Base-by-base conservation (phyloP, 2,329 filamentous ascomycete genomes). In the Plectosphaerella plurivora region DNA sequence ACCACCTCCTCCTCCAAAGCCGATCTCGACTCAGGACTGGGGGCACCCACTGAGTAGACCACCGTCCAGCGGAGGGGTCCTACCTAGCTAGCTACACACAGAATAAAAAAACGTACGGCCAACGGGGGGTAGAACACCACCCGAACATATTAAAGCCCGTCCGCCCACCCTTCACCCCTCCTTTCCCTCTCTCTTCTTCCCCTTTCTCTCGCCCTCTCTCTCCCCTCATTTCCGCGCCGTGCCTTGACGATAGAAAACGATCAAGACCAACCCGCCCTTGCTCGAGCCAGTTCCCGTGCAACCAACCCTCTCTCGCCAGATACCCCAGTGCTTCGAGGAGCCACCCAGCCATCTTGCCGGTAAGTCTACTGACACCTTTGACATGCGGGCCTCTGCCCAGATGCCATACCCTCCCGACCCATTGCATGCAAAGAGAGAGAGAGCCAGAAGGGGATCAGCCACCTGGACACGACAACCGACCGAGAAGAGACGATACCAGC, bases 201-300 rank as follows among this genome's bases (percentile, higher is more conserved):
- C 55, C 54, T 56, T 50, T 60, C 57, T 57, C 60, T 58, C 59
- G 56, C 59, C 59, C 57, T 57, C 59, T 53, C 54, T 49, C 57
- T 57, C 56, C 55, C 55, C 50, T 55, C 35, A 25, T 51, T 45
- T 46, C 22, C 47, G 37, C 47, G 47, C 45, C n/a, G 47, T 25
- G 47, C 47, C 37, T 20, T 37, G 18, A 41, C 33, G 45, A 47
- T 41, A 41, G 47, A 49, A 39, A 20, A 44, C 16, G 41, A 44
- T 18, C 41, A 44, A 44, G n/a, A 18, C n/a, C 41, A 6, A 9
- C 18, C 41, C n/a, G 18, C n/a, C n/a, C 41, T 20, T 44, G n/a
- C 41, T 41, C 37, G 46, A 48, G 46, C 33, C 28, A 48, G 14
- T 25, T 33, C 33, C 22, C 24, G 18, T 33, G 33, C 45, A 22